phyloP scores from a whole-genome alignment of 306 rosid species.

The Rubus parviflorus region DNA sequence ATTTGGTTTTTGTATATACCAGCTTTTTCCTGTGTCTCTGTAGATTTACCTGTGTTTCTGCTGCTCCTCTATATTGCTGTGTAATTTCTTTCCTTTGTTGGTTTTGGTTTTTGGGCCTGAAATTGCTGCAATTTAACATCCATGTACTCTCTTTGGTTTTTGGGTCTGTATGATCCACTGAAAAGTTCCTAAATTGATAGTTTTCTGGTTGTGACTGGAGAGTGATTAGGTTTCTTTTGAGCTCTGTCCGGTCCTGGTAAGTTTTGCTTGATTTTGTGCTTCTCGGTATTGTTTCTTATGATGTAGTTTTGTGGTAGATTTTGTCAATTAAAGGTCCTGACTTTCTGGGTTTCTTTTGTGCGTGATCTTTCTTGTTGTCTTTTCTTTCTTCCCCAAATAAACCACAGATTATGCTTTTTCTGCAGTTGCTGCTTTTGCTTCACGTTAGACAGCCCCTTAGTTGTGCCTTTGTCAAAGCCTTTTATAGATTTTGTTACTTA shows the following conservation, averaged over 20 bases:
- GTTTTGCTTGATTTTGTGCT: slow-evolving; percentile 13
- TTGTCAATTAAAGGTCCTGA: not conserved
- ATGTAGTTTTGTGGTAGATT: slow-evolving; percentile 6
- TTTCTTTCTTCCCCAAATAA: not conserved
- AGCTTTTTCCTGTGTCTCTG: not conserved
- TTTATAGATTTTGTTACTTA: too few relatives aligned
- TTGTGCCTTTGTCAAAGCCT: not conserved
- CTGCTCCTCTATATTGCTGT: not conserved
- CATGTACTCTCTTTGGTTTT: not conserved
- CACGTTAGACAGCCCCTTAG: not conserved
- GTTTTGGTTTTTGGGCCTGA: not conserved
- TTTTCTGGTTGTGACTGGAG: slow-evolving; percentile 12
- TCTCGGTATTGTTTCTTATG: slow-evolving; percentile 1
- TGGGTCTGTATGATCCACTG: not conserved
- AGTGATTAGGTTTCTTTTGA: not conserved
- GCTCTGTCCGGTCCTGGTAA: slow-evolving; percentile 2
- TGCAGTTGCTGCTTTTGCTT: slow-evolving; percentile 1
- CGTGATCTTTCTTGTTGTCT: not conserved
- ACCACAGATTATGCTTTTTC: not conserved
- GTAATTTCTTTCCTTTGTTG: not conserved
- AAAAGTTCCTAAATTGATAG: slow-evolving; percentile 5
- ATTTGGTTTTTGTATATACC: slow-evolving; percentile 12
- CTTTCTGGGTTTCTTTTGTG: slow-evolving; percentile 14
- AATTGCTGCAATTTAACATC: not conserved
- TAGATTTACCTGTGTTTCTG: not conserved